Conservation (phyloP, 2,329 filamentous ascomycete species). For the Alternaria conjuncta region DNA sequence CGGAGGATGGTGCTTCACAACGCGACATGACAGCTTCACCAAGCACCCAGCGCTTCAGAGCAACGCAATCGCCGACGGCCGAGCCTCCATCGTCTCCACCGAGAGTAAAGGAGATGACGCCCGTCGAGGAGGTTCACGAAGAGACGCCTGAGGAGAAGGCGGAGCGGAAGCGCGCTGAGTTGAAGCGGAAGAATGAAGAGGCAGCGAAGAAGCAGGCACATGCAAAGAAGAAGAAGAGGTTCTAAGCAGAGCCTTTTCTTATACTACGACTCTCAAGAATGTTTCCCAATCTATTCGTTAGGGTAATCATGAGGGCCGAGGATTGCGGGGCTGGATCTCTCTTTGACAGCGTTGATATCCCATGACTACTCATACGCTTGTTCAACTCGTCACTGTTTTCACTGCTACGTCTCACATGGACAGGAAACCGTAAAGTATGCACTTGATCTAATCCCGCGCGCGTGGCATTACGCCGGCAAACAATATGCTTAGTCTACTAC, state of each 20-base stretch:
- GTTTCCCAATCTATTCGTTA: background rate
- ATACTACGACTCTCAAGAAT: too few relatives aligned
- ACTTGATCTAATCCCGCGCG: background rate
- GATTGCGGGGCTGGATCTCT: background rate
- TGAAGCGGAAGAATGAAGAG: slow-evolving; percentile 63
- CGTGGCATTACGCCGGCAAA: background rate
- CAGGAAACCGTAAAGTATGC: background rate
- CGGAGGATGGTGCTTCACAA: slow-evolving; percentile 10
- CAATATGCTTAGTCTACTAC: background rate
- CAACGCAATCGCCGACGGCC: slow-evolving; percentile 12
- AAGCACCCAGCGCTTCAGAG: slow-evolving; percentile 4
- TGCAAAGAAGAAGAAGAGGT: slow-evolving; percentile 44
- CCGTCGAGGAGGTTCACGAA: slow-evolving; percentile 27
- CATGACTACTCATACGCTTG: background rate
- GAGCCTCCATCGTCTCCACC: slow-evolving; percentile 17
- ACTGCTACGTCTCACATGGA: background rate
- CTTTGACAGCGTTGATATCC: background rate
- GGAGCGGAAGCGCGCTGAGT: slow-evolving; percentile 60
- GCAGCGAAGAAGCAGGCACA: slow-evolving; percentile 59
- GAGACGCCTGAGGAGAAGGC: slow-evolving; percentile 60
- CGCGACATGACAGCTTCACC: background rate
- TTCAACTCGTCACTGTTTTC: background rate
- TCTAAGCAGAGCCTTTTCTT: slow-evolving; percentile 4
- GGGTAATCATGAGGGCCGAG: background rate
- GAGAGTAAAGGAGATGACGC: slow-evolving; percentile 10